Evolutionary conservation across 2,329 filamentous ascomycete species (phyloP), one percentile per base, ranked within the genome.

Genomic region (Aspergillus ibericus): DNA sequence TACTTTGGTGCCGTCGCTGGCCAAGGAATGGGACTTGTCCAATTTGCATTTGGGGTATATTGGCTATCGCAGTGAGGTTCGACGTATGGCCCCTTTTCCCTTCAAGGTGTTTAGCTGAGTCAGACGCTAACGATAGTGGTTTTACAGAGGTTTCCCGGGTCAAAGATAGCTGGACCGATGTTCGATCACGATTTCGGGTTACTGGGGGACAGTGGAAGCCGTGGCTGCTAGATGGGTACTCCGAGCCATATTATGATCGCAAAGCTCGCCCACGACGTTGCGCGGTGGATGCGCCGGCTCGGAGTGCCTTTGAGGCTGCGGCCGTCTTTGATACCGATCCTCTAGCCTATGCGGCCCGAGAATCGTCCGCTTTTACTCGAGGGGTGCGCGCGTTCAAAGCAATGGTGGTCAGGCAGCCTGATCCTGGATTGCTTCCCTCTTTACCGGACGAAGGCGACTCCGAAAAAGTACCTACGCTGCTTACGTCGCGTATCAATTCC

Each of bases 1-100:
- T 53, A 74, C 67, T 29, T 56, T 75, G 55, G 70, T 70, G 36
- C 70, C 71, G 44, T 72, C 71, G n/a, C 54, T 74, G 20, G 67
- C 70, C 42, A 70, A 64, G 34, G 63, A 68, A 46, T 69, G 68
- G 67, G 66, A 63, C 50, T 60, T 70, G 10, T 68, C 70, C 52
- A 70, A 65, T 53, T 15, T 68, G n/a, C 69, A 69, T 48, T 56
- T 71, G 10, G 66, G 65, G 22, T 70, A 72, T 55, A 69, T 68
- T 12, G 63, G 64, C 34, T 68, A 64, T 58, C 53, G 63, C 12
- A 50, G 58, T 55, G 64, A 64, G 52, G 59, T 60, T 59, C 67
- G 64, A 56, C 66, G 71, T 74, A 68, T 51, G 72, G 13, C 22
- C 15, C 35, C 25, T 36, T 34, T 51, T 29, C 29, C 32, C 13